phyloP scores from a whole-genome alignment of 805 yeast species.

The Pachysolen tannophilus region DNA sequence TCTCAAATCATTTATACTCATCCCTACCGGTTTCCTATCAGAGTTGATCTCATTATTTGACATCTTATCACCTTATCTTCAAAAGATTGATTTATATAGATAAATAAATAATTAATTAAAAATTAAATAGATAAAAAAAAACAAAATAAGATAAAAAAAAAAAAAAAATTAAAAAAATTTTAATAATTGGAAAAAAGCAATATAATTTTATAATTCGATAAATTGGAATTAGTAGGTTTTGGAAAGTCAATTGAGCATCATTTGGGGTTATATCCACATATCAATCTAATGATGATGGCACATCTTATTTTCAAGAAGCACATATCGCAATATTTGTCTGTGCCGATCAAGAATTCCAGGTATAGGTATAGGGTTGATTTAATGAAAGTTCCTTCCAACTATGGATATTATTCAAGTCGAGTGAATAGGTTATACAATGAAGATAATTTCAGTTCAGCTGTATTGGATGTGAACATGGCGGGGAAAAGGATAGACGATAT shows the following conservation, averaged over 20 bases:
- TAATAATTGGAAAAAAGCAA: too few relatives aligned
- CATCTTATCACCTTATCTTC: too few relatives aligned
- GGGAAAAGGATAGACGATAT: conserved; percentile 9
- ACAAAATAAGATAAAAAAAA: too few relatives aligned
- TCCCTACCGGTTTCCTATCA: too few relatives aligned
- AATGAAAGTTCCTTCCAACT: conserved; percentile 56
- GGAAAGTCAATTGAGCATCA: not conserved
- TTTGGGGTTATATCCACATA: not conserved
- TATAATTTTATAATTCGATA: too few relatives aligned
- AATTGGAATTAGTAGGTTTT: too few relatives aligned
- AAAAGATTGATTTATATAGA: too few relatives aligned
- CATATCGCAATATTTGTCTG: conserved; percentile 22
- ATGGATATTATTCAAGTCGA: conserved; percentile 76
- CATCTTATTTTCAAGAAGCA: conserved; percentile 4
- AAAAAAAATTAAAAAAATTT: too few relatives aligned
- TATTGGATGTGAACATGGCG: conserved; percentile 19
- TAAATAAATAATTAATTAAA: too few relatives aligned
- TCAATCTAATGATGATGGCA: not conserved
- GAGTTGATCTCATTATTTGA: too few relatives aligned
- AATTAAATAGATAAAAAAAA: too few relatives aligned
- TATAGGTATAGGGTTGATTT: conserved; percentile 43
- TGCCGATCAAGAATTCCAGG: conserved; percentile 15
- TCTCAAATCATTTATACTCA: too few relatives aligned
- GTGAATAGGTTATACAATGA: conserved; percentile 76
- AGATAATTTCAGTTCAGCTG: conserved; percentile 63